Conservation (phyloP, 108 stramenopile genomes). For the Skeletonema potamos region DNA sequence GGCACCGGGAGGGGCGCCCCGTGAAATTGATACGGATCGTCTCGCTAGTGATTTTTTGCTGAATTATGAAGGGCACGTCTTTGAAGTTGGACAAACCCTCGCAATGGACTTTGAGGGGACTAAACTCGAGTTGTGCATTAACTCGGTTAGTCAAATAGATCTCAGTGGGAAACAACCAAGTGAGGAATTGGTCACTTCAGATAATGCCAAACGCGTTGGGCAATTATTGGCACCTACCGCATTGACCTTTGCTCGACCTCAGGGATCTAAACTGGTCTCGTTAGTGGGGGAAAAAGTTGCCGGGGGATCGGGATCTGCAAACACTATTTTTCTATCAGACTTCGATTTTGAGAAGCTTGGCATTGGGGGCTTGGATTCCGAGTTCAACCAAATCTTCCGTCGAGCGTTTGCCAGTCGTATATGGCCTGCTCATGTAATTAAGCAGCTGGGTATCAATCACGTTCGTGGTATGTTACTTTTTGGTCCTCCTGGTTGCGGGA, state of each 20-base stretch:
- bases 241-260: constrained; percentile 60
- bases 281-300: constrained; percentile 68
- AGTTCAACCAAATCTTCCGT: constrained; percentile 98
- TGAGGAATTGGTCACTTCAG: constrained; percentile 12
- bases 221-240: constrained; percentile 68
- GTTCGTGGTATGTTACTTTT: constrained; percentile 97
- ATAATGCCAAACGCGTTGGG: constrained; percentile 40
- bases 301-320: constrained; percentile 62
- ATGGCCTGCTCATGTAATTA: constrained; percentile 93
- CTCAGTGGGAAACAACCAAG: constrained; percentile 29
- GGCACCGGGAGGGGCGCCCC: constrained; percentile 32
- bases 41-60: constrained; percentile 66
- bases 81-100: constrained; percentile 71
- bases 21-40: constrained; percentile 81
- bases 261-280: constrained; percentile 44
- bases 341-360: constrained; percentile 98
- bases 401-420: constrained; percentile 97
- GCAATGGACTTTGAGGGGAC: constrained; percentile 92
- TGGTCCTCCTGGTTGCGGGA: constrained; percentile 92
- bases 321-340: constrained; percentile 84
- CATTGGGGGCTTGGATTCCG: constrained; percentile 95
- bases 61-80: constrained; percentile 74
- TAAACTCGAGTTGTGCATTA: constrained; percentile 71
- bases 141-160: constrained; percentile 48
- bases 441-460: constrained; percentile 97